Base-by-base conservation (phyloP, 2,329 filamentous ascomycete genomes). In the Tothia fuscella region DNA sequence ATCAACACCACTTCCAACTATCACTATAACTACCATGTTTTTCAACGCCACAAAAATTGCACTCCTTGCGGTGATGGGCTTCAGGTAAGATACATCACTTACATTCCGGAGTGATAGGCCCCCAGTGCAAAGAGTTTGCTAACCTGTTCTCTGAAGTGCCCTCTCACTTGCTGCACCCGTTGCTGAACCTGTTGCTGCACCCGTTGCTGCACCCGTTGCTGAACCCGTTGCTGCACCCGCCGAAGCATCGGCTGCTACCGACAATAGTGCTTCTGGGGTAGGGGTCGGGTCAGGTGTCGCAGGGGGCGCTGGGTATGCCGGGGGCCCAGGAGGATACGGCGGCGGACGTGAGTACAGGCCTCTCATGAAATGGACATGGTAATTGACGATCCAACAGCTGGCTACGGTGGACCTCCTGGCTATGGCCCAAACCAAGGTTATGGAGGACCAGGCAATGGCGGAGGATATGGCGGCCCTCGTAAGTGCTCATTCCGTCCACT, bases 31-130 rank as follows among this genome's bases (percentile, higher is more conserved):
- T 17, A 37, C 25, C 12, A 37, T 37, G 35, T 25, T 37, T 37
- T 37, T 37, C 35, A 37, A 37, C 35, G 21, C 35, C 19, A 25
- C 21, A 6, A 37, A 37, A 37, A 21, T 37, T 2, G 35, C 35
- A 17, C 35, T 37, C 5, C n/a, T 26, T 25, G 35, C 35, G 22
- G 17, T 37, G n/a, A 17, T 37, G 9, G 35, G 35, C n/a, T 25
- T 29, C n/a, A 29, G 26, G 26, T 29, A 29, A 9, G 26, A 9
- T n/a, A 9, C 26, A n/a, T 9, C n/a, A n/a, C n/a, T n/a, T n/a
- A n/a, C n/a, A n/a, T n/a, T n/a, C n/a, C n/a, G 26, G 26, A 29
- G 26, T n/a, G 9, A n/a, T 9, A 29, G n/a, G 26, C 26, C 26
- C 9, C 26, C 26, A 29, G 26, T 9, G n/a, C n/a, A 9, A 29